Percentiles rank a stretch among this genome's conserved stretches.
These are phyloP conservation scores for Scheffersomyces lignosus DNA, from an alignment of 805 yeast species.

Conservation along the genomic window DNA sequence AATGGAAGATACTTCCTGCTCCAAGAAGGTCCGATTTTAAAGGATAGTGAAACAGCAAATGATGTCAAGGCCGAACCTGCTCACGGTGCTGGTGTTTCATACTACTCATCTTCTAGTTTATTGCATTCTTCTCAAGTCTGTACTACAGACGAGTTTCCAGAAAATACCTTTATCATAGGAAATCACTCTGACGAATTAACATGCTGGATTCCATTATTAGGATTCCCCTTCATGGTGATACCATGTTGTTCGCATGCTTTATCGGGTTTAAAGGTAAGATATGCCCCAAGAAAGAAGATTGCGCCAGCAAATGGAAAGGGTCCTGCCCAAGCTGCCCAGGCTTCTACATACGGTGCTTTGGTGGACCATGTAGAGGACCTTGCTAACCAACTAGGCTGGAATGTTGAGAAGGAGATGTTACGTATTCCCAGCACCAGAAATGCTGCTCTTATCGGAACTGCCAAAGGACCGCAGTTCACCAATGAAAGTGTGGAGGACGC, in stretches of 20 bases:
- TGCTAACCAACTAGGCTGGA: slow-evolving; percentile 76
- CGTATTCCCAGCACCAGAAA: slow-evolving; percentile 94
- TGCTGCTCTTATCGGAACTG: slow-evolving; percentile 79
- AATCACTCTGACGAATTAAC: slow-evolving; percentile 95
- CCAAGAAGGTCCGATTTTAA: slow-evolving; percentile 35
- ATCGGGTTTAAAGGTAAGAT: slow-evolving; percentile 73
- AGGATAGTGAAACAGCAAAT: slow-evolving; percentile 14
- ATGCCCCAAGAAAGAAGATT: slow-evolving; percentile 40
- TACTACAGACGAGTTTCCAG: slow-evolving; percentile 65
- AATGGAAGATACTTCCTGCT: slow-evolving; percentile 64
- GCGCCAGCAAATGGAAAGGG: not conserved
- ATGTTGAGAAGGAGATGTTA: slow-evolving; percentile 78
- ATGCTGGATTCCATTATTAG: slow-evolving; percentile 90
- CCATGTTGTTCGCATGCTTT: slow-evolving; percentile 94
- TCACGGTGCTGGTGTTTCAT: slow-evolving; percentile 30
- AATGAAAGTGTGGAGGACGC: slow-evolving; percentile 30
- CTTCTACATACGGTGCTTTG: slow-evolving; percentile 77
- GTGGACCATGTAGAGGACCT: slow-evolving; percentile 81
- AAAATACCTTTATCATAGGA: slow-evolving; percentile 81
- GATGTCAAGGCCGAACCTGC: slow-evolving; percentile 2
- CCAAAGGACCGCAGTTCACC: slow-evolving; percentile 23
- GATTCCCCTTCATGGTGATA: slow-evolving; percentile 84
- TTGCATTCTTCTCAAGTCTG: slow-evolving; percentile 50
- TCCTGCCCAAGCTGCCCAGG: slow-evolving; percentile 2
- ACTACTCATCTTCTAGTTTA: slow-evolving; percentile 54